Evolutionary conservation across 2,329 filamentous ascomycete genomes (phyloP).

Genomic region (Stagonosporopsis rhizophila): DNA sequence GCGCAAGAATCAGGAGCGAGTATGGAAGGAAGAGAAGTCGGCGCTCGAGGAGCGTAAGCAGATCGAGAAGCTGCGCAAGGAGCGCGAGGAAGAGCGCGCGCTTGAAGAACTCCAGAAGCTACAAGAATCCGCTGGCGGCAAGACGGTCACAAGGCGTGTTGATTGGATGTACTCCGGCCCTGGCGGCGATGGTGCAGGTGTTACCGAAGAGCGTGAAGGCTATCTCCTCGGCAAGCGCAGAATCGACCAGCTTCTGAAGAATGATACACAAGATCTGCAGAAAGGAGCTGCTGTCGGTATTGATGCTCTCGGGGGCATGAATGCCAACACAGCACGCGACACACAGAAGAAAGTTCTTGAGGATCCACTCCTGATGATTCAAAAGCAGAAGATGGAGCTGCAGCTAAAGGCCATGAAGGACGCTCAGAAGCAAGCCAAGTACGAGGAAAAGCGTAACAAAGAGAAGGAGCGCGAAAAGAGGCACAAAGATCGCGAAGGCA

Average conservation of each 20-base stretch:
- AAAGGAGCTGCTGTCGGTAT: conserved; percentile 61
- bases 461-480: conserved; percentile 58
- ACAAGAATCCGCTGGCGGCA: conserved; percentile 86
- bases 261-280: conserved; percentile 75
- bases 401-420: conserved; percentile 70
- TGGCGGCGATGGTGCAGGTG: conserved; percentile 70
- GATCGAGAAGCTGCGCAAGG: conserved; percentile 88
- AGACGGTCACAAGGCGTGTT: conserved; percentile 79
- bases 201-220: conserved; percentile 86
- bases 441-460: conserved; percentile 43
- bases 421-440: conserved; percentile 52
- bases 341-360: conserved; percentile 85
- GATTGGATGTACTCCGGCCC: conserved; percentile 99
- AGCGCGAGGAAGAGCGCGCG: conserved; percentile 90
- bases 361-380: conserved; percentile 91
- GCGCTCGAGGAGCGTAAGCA: conserved; percentile 94
- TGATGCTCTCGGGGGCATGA: conserved; percentile 62
- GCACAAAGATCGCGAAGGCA: conserved; percentile 43
- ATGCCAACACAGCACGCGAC: conserved; percentile 78
- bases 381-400: conserved; percentile 74
- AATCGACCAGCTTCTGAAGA: conserved; percentile 86
- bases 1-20: conserved; percentile 86
- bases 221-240: conserved; percentile 91
- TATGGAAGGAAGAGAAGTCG: conserved; percentile 91
- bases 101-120: conserved; percentile 91